phyloP scores from a whole-genome alignment of 257 asterid species.

The Scutellaria minor region DNA sequence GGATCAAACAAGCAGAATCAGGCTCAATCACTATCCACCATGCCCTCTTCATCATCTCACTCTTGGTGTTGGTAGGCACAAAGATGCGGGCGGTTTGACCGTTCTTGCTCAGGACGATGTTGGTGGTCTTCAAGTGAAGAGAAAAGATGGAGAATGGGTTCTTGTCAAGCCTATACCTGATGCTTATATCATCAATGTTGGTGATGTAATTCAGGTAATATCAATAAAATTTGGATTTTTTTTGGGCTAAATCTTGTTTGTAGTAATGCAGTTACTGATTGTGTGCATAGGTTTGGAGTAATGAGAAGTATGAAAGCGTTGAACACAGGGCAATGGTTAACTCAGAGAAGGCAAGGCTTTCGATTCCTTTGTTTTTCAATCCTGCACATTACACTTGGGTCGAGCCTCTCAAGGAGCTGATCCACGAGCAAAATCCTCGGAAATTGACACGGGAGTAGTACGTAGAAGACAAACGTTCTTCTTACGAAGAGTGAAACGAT shows the following conservation, averaged over 20 bases:
- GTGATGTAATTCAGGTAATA: slow-evolving; percentile 49
- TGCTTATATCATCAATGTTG: slow-evolving; percentile 54
- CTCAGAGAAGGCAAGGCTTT: slow-evolving; percentile 52
- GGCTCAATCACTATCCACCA: slow-evolving; percentile 62
- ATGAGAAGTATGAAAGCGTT: slow-evolving; percentile 62
- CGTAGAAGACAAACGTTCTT: too few relatives aligned
- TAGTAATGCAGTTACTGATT: too few relatives aligned
- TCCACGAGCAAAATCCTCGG: slow-evolving; percentile 40
- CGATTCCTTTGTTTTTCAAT: slow-evolving; percentile 53
- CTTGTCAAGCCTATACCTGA: slow-evolving; percentile 50
- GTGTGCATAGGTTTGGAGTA: slow-evolving; percentile 58
- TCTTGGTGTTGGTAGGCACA: slow-evolving; percentile 61
- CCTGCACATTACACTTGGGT: slow-evolving; percentile 46
- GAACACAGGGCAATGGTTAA: slow-evolving; percentile 65
- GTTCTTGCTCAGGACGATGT: slow-evolving; percentile 59
- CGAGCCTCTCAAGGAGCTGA: slow-evolving; percentile 53
- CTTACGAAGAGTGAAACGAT: too few relatives aligned
- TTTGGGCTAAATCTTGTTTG: too few relatives aligned
- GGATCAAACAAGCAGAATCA: slow-evolving; percentile 44
- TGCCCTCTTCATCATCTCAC: slow-evolving; percentile 62
- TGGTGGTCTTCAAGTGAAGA: slow-evolving; percentile 64
- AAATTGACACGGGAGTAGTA: too few relatives aligned
- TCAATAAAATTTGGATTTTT: too few relatives aligned
- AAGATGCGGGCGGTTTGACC: slow-evolving; percentile 57
- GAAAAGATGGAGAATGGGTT: slow-evolving; percentile 70